A percentile compares a stretch with the other conserved stretches of the same genome.
These are phyloP conservation scores for Phytophthora colocasiae DNA, from an alignment of 352 stramenopile genomes.

Conservation along the genomic window DNA sequence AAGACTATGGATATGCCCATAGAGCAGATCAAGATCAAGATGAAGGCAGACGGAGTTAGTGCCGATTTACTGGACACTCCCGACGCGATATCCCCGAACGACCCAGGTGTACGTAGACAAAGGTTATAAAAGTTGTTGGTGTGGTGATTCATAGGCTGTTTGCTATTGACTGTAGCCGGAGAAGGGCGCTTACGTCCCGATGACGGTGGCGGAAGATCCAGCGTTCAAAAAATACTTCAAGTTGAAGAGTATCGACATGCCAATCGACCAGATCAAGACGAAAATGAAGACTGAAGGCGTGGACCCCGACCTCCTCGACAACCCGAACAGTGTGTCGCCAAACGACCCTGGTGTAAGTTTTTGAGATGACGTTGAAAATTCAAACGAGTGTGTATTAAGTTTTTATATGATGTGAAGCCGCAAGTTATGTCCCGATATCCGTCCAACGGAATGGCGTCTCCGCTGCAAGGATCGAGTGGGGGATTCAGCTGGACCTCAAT, in stretches of 20 bases:
- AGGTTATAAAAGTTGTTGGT: no score
- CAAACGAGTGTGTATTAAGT: slow-evolving; percentile 9
- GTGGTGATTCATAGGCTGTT: no score
- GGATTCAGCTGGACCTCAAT: slow-evolving; percentile 41
- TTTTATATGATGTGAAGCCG: slow-evolving; percentile 27
- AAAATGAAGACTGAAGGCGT: slow-evolving; percentile 86
- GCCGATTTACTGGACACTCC: slow-evolving; percentile 70
- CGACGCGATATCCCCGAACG: slow-evolving; percentile 70
- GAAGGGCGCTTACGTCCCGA: no score
- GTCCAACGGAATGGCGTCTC: slow-evolving; percentile 28
- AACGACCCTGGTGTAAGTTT: slow-evolving; percentile 80
- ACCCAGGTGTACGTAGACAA: no score
- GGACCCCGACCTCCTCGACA: slow-evolving; percentile 66
- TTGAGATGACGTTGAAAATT: neutral
- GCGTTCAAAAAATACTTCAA: slow-evolving; percentile 87
- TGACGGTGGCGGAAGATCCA: slow-evolving; percentile 33
- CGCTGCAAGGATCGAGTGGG: slow-evolving; percentile 15
- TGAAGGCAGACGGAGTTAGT: slow-evolving; percentile 83
- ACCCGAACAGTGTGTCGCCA: slow-evolving; percentile 70
- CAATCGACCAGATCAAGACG: slow-evolving; percentile 75
- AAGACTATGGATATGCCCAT: slow-evolving; percentile 84
- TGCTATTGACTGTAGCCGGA: no score
- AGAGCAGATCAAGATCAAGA: slow-evolving; percentile 89
- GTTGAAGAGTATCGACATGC: slow-evolving; percentile 82
- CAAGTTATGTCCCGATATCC: slow-evolving; percentile 27